Evolutionary conservation across 352 stramenopile species (phyloP), one percentile per base, ranked within the genome.

Genomic region (Porosira glacialis): DNA sequence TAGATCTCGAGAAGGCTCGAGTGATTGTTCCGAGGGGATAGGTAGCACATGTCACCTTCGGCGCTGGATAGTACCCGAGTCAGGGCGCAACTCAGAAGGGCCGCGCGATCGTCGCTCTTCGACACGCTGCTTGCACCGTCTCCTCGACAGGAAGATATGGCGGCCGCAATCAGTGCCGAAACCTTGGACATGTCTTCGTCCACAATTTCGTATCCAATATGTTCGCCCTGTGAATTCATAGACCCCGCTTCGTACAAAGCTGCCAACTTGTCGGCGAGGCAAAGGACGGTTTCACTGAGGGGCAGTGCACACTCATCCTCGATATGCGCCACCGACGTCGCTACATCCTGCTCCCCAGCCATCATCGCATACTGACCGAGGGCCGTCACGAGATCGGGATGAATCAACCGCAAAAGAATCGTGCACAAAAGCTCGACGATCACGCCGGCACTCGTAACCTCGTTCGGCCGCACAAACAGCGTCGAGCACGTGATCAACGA

Each of bases 101-200:
- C 58, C 21, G 43, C 43, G n/a, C n/a, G n/a, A n/a, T n/a, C n/a
- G n/a, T n/a, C n/a, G n/a, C n/a, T n/a, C n/a, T n/a, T n/a, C n/a
- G n/a, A n/a, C 53, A 80, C 31, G 19, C 44, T 52, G 21, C 36
- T 36, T 51, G 56, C 11, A 36, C 52, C 63, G 35, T 71, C 38
- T 60, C 57, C 66, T 0, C 24, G 17, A 47, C 61, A 80, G 27
- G 73, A 75, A 35, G 62, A 70, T 50, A 82, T 82, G n/a, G 73
- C 56, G 28, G 51, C 61, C 33, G 59, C 31, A 28, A 79, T 27
- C 15, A 78, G 35, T 6, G 53, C 48, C 57, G 57, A 76, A 33
- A 82, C 50, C 63, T 59, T 64, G 27, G 24, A 31, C 4, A 70
- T 31, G 48, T 82, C 73, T 79, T 82, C 73, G 31, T 82, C 68